These are phyloP conservation scores for Anastatica hierochuntica DNA, from an alignment of 345 rosid genomes.

Conservation along the genomic window DNA sequence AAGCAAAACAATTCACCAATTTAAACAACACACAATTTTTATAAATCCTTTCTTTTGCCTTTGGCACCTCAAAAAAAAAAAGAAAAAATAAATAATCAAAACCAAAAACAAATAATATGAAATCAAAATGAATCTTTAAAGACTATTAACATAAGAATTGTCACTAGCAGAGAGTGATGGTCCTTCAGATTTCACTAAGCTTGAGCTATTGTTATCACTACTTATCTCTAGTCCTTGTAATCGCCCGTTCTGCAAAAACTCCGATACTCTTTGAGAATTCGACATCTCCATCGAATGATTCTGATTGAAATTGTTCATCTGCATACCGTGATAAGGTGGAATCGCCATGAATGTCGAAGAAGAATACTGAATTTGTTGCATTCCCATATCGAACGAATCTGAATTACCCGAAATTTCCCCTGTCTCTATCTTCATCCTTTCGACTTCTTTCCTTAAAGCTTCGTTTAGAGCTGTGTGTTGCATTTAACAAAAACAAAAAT, in stretches of 20 bases:
- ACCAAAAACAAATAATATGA: too few relatives aligned
- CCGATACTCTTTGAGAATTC: conserved; percentile 26
- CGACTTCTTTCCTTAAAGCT: conserved; percentile 60
- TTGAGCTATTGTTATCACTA: conserved; percentile 39
- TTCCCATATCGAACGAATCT: conserved; percentile 37
- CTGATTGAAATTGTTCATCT: conserved; percentile 28
- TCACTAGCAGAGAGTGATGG: conserved; percentile 55
- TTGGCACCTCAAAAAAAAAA: not conserved
- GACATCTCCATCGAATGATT: conserved; percentile 20
- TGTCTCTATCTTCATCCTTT: conserved; percentile 49
- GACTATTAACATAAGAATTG: conserved; percentile 12
- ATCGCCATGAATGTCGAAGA: conserved; percentile 27
- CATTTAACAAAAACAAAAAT: not conserved
- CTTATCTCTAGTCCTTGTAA: conserved; percentile 54
- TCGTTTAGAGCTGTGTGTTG: conserved; percentile 43
- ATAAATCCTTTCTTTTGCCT: not conserved
- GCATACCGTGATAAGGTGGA: conserved; percentile 29
- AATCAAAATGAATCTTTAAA: not conserved
- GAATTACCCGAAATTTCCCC: conserved; percentile 40
- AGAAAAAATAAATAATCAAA: not conserved
- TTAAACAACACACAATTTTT: not conserved
- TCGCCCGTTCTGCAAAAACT: conserved; percentile 34
- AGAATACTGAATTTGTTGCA: conserved; percentile 37
- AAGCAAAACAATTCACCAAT: conserved; percentile 5
- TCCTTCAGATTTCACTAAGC: conserved; percentile 47